Evolutionary conservation across 2,329 filamentous ascomycete species (phyloP).

Genomic region (Phymatotrichopsis omnivora): DNA sequence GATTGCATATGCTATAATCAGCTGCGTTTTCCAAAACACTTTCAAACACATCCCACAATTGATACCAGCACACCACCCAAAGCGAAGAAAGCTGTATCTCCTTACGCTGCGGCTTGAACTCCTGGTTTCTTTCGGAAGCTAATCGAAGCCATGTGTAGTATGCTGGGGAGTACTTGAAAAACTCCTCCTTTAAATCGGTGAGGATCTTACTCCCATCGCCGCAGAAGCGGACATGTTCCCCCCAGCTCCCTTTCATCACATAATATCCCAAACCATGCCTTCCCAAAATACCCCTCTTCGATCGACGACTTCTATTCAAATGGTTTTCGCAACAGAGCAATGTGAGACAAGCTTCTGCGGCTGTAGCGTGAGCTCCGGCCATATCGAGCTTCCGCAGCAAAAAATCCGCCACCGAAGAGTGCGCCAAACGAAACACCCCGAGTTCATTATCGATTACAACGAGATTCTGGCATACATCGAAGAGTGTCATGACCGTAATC

Average conservation of each 20-base stretch:
- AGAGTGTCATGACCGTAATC: background rate
- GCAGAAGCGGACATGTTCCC: background rate
- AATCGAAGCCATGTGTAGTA: background rate
- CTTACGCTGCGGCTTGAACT: too few species aligned
- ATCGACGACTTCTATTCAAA: too few species aligned
- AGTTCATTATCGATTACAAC: slow-evolving; percentile 12
- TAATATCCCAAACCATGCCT: too few species aligned
- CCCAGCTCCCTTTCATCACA: too few species aligned
- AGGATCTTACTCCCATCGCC: background rate
- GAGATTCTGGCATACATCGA: slow-evolving; percentile 17
- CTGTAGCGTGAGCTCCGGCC: background rate
- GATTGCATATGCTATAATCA: slow-evolving; percentile 11
- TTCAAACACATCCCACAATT: background rate
- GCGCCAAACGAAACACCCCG: slow-evolving; percentile 10
- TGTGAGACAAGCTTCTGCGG: background rate
- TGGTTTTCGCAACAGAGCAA: slow-evolving; percentile 3
- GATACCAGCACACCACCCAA: background rate
- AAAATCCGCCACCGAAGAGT: slow-evolving; percentile 17
- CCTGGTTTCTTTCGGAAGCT: too few species aligned
- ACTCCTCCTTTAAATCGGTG: background rate
- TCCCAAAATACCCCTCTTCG: too few species aligned
- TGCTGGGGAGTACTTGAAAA: background rate
- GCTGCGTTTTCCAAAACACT: background rate
- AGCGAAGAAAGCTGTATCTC: background rate
- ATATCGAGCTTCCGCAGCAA: background rate